phyloP scores from a whole-genome alignment of 1,139 yeast species.

The Geotrichum citri-aurantii region DNA sequence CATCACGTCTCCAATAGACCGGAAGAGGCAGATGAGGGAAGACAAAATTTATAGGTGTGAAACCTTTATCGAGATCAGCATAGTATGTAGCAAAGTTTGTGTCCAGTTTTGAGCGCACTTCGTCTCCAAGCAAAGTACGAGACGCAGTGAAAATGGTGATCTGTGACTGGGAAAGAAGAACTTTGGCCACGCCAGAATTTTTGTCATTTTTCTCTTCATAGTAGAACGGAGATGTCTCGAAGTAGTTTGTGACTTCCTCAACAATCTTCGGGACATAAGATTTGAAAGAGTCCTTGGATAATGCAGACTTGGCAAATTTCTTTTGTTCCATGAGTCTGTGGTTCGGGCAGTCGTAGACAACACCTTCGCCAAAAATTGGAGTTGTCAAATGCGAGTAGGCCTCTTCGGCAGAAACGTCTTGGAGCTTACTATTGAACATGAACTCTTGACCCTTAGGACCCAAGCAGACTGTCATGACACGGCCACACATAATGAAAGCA shows the following conservation, averaged over 20 bases:
- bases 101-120: slow-evolving; percentile 78
- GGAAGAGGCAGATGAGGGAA: slow-evolving; percentile 93
- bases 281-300: slow-evolving; percentile 78
- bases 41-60: slow-evolving; percentile 92
- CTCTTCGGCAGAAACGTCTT: slow-evolving; percentile 92
- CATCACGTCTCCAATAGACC: slow-evolving; percentile 73
- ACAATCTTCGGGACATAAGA: slow-evolving; percentile 82
- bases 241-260: slow-evolving; percentile 67
- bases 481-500: slow-evolving; percentile 82
- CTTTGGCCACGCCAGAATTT: slow-evolving; percentile 53
- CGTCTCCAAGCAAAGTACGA: slow-evolving; percentile 83
- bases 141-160: slow-evolving; percentile 95
- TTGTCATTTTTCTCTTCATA: slow-evolving; percentile 32
- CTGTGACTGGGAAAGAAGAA: slow-evolving; percentile 86
- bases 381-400: slow-evolving; percentile 94
- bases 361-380: slow-evolving; percentile 98
- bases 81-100: slow-evolving; percentile 78
- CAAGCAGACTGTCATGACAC: slow-evolving; percentile 87
- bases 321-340: slow-evolving; percentile 93
- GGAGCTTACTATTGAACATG: slow-evolving; percentile 81
- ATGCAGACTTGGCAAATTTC: slow-evolving; percentile 87
- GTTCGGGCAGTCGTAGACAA: slow-evolving; percentile 94
- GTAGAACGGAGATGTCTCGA: slow-evolving; percentile 46
- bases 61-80: slow-evolving; percentile 91
- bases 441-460: slow-evolving; percentile 99